Conservation (phyloP, 305 asterid species). For the Solanum aculeatissimum region DNA sequence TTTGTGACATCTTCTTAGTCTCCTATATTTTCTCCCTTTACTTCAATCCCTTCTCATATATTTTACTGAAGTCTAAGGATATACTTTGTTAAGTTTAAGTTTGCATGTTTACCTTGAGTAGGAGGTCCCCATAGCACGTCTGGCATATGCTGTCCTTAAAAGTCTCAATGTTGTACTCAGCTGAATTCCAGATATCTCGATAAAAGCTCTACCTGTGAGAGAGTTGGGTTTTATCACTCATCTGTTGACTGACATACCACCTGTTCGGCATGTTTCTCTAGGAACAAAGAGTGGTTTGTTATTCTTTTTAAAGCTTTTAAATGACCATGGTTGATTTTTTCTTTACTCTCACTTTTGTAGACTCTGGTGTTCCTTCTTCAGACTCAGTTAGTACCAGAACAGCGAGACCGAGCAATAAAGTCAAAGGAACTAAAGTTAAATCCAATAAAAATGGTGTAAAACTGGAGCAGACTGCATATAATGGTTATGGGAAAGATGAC, state of each 20-base stretch:
- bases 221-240: not conserved
- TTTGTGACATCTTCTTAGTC: not conserved
- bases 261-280: not conserved
- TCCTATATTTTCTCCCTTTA: not conserved
- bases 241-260: not conserved
- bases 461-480: conserved; percentile 14
- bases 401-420: conserved; percentile 6
- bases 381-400: not conserved
- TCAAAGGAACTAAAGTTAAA: conserved; percentile 21
- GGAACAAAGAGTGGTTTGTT: not conserved
- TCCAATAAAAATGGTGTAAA: conserved; percentile 13
- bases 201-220: not conserved
- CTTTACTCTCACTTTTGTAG: not conserved
- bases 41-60: not conserved
- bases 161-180: not conserved
- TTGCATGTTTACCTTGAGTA: not conserved
- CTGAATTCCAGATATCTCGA: not conserved
- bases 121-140: not conserved
- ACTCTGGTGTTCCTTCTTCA: not conserved
- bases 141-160: not conserved
- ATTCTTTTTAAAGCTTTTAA: not conserved
- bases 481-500: conserved; percentile 21
- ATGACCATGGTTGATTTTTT: not conserved
- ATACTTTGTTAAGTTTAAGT: not conserved
- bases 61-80: not conserved